These are phyloP conservation scores for Serendipita vermifera DNA, from an alignment of 768 basidiomycete species.

Conservation along the genomic window DNA sequence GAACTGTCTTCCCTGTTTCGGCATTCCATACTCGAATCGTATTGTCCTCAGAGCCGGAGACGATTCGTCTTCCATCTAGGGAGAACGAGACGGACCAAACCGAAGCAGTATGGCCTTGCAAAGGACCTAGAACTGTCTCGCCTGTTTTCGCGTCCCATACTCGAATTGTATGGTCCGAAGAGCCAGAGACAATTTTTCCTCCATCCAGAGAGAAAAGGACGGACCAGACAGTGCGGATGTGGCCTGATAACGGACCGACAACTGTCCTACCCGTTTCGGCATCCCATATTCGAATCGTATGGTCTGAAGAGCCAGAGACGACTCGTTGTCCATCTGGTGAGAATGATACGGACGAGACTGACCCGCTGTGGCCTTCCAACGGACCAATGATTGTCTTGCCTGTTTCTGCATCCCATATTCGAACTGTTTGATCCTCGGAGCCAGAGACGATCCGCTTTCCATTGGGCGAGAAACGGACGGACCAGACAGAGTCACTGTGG, in stretches of 20 bases:
- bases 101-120: constrained; percentile 16
- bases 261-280: constrained; percentile 15
- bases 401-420: constrained; percentile 24
- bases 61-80: constrained; percentile 20
- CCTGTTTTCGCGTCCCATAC: constrained; percentile 24
- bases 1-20: constrained; percentile 15
- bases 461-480: constrained; percentile 21
- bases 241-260: constrained; percentile 19
- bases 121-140: constrained; percentile 18
- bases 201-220: constrained; percentile 23
- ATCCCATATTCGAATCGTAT: constrained; percentile 24
- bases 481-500: constrained; percentile 14
- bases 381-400: constrained; percentile 21
- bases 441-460: constrained; percentile 22
- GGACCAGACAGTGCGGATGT: constrained; percentile 13
- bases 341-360: constrained; percentile 21
- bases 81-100: constrained; percentile 21
- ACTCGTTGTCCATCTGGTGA: constrained; percentile 21
- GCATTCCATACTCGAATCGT: constrained; percentile 23
- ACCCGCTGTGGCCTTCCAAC: constrained; percentile 20
- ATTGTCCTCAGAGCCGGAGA: constrained; percentile 22
- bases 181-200: constrained; percentile 21
- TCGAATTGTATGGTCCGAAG: constrained; percentile 20
- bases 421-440: constrained; percentile 20
- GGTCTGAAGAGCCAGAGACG: constrained; percentile 23